Conservation (phyloP, 768 basidiomycete genomes). For the Clavulina sp. region DNA sequence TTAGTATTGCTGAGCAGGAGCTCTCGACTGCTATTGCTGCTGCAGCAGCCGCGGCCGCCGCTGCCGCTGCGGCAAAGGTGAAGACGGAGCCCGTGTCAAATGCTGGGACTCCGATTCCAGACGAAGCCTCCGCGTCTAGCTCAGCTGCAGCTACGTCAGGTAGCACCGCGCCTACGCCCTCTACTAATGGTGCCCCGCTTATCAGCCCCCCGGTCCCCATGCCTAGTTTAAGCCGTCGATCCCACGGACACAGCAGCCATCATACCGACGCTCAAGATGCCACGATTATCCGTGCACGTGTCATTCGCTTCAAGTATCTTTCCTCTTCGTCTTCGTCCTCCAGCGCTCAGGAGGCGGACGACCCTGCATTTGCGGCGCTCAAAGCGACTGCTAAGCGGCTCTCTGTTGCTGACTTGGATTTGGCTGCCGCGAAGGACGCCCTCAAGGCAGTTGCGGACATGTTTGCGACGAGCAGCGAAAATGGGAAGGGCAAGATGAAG, state of each 20-base stretch:
- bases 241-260: no score
- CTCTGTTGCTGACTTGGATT: conserved; percentile 34
- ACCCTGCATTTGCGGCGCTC: conserved; percentile 41
- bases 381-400: conserved; percentile 42
- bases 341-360: conserved; percentile 36
- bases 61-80: conserved; percentile 5
- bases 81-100: conserved; percentile 6
- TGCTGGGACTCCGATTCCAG: conserved; percentile 1
- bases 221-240: conserved; percentile 51
- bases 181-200: background rate
- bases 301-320: conserved; percentile 72
- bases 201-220: conserved; percentile 24
- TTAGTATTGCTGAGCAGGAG: conserved; percentile 46
- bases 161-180: background rate
- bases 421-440: conserved; percentile 42
- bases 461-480: conserved; percentile 60
- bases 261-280: conserved; percentile 75
- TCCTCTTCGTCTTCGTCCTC: conserved; percentile 18
- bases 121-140: background rate
- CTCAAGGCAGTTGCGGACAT: conserved; percentile 62
- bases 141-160: background rate
- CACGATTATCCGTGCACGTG: conserved; percentile 78
- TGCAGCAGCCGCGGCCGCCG: no score
- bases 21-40: conserved; percentile 32
- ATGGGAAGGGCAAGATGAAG: no score